Conservation (phyloP, 2,329 filamentous ascomycete genomes). For the Conoideocrella luteorostrata region DNA sequence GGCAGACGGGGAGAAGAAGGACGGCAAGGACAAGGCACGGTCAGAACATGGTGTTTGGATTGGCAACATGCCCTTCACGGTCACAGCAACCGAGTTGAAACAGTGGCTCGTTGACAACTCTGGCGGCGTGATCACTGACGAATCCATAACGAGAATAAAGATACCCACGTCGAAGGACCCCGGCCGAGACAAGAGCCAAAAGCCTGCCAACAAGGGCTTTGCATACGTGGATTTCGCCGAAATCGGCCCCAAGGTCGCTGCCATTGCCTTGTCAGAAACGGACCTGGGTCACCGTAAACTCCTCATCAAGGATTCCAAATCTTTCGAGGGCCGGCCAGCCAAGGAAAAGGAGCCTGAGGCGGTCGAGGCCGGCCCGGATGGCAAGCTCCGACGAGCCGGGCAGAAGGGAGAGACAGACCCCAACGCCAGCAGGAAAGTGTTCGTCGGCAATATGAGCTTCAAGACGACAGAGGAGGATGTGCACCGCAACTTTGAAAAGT, state of each 20-base stretch:
- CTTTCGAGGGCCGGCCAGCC: constrained; percentile 81
- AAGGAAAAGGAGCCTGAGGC: constrained; percentile 42
- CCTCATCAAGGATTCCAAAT: constrained; percentile 88
- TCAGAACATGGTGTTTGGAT: constrained; percentile 90
- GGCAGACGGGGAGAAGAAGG: constrained; percentile 30
- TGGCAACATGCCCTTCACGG: constrained; percentile 83
- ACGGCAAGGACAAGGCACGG: constrained; percentile 46
- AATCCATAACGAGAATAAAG: constrained; percentile 77
- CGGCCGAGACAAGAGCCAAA: constrained; percentile 25
- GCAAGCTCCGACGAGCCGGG: constrained; percentile 25
- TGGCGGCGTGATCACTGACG: constrained; percentile 57
- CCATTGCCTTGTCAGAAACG: constrained; percentile 79
- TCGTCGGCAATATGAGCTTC: constrained; percentile 86
- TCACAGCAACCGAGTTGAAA: constrained; percentile 67
- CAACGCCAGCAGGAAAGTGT: constrained; percentile 74
- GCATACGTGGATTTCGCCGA: constrained; percentile 90
- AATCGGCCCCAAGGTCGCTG: constrained; percentile 63
- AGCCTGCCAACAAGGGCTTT: constrained; percentile 75
- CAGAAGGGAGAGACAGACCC: constrained; percentile 27
- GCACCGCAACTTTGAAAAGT: constrained; percentile 73
- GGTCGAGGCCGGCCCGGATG: constrained; percentile 19
- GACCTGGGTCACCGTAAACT: constrained; percentile 70
- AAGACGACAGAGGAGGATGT: constrained; percentile 76
- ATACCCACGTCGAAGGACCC: constrained; percentile 59
- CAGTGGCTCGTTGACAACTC: constrained; percentile 72